Evolutionary conservation across 2,329 filamentous ascomycete species (phyloP).

Genomic region (Ampelomyces quisqualis): DNA sequence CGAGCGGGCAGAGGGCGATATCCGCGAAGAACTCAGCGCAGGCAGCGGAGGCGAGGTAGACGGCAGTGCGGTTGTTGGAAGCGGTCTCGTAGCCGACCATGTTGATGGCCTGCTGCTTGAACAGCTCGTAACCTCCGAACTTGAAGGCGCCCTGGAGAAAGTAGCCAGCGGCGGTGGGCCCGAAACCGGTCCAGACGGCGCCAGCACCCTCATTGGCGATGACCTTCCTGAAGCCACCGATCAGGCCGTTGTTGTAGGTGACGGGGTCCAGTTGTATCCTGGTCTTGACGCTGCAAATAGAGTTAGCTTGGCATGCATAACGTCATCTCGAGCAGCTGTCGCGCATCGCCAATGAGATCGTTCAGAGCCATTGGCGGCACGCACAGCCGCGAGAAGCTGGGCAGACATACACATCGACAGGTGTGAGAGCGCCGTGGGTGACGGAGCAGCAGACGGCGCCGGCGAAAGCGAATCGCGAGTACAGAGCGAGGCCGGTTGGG

Average conservation of each 20-base stretch:
- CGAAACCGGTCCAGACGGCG: slow-evolving; percentile 81
- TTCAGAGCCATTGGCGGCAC: slow-evolving; percentile 32
- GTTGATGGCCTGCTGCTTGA: slow-evolving; percentile 91
- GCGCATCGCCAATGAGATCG: slow-evolving; percentile 12
- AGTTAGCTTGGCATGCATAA: slow-evolving; percentile 28
- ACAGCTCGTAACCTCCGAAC: slow-evolving; percentile 93
- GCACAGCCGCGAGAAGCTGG: slow-evolving; percentile 5
- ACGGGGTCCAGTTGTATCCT: slow-evolving; percentile 88
- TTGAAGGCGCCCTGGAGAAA: slow-evolving; percentile 94
- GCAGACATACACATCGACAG: slow-evolving; percentile 94
- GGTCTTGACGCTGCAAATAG: slow-evolving; percentile 75
- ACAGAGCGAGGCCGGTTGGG: slow-evolving; percentile 69
- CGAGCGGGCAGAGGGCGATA: slow-evolving; percentile 84
- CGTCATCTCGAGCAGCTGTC: slow-evolving; percentile 15
- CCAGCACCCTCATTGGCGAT: slow-evolving; percentile 75
- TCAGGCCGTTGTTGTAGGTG: slow-evolving; percentile 85
- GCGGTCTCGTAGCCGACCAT: slow-evolving; percentile 67
- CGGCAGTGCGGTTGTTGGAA: slow-evolving; percentile 73
- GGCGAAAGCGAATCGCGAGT: slow-evolving; percentile 95
- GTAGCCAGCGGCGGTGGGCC: slow-evolving; percentile 84
- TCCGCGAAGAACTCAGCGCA: slow-evolving; percentile 68
- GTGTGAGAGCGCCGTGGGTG: slow-evolving; percentile 95
- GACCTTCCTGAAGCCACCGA: slow-evolving; percentile 85
- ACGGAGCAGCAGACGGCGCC: slow-evolving; percentile 97
- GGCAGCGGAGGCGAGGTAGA: slow-evolving; percentile 71